Percentiles rank a stretch among this genome's conserved stretches.
phyloP scores from a whole-genome alignment of 257 asterid species.

The Plantago ovata region DNA sequence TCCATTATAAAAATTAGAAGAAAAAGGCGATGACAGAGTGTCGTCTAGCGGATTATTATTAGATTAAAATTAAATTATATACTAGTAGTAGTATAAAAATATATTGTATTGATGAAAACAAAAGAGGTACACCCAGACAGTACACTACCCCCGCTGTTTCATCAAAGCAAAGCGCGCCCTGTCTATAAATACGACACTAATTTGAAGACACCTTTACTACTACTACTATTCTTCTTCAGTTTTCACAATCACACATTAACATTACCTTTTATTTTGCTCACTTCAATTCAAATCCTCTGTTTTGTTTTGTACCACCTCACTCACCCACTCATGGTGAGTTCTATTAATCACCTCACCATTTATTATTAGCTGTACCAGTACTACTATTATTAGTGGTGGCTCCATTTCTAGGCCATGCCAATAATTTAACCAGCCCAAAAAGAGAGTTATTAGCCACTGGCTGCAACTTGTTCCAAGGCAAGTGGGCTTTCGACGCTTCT shows the following conservation, averaged over 20 bases:
- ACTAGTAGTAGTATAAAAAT: no score
- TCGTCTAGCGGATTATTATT: no score
- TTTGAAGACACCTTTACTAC: conserved; percentile 5
- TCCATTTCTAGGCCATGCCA: conserved; percentile 4
- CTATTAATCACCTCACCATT: conserved; percentile 17
- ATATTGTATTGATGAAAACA: no score
- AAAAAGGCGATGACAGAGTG: no score
- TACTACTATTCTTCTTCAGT: neutral
- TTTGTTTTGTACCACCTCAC: conserved; percentile 2
- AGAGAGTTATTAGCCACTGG: conserved; percentile 24
- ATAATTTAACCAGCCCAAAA: conserved; percentile 14
- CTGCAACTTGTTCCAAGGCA: conserved; percentile 61
- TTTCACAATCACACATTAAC: no score
- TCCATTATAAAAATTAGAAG: no score
- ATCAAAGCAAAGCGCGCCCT: neutral
- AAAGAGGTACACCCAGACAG: neutral
- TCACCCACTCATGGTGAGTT: conserved; percentile 20
- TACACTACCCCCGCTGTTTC: neutral
- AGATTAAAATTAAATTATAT: no score
- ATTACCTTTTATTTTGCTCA: no score
- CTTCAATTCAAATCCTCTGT: no score
- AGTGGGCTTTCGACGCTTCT: conserved; percentile 52
- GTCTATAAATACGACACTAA: conserved; percentile 1
- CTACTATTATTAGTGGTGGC: neutral
- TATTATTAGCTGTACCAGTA: no score